Base-by-base conservation (phyloP, 208 protist genomes). In the Trypanosoma boissoni region DNA sequence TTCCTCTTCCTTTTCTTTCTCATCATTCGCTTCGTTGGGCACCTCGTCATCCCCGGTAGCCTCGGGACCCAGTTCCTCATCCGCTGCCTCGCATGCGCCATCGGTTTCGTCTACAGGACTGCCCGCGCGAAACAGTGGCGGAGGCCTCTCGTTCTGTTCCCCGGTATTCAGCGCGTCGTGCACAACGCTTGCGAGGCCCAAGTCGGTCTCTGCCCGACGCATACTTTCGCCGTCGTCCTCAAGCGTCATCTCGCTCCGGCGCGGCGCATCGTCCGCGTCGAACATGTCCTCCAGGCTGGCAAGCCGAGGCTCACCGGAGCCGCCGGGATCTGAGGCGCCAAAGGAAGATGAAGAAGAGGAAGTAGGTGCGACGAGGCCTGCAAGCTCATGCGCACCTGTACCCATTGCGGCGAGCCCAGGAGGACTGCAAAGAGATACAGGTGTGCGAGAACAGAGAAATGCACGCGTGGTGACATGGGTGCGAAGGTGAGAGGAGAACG, bases 271-370 rank as follows among this genome's bases (percentile, higher is more conserved):
- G 14, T 53, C 52, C 20, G 20, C 48, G 27, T 44, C 42, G 55
- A 68, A 68, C 62, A 68, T 68, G 23, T 68, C 62, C 45, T 68
- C 62, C 23, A 68, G 53, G 26, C 41, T 45, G 27, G 42, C 32
- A 12, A 55, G 43, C n/a, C n/a, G n/a, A n/a, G n/a, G n/a, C n/a
- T n/a, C n/a, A n/a, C n/a, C n/a, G n/a, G n/a, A n/a, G n/a, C n/a
- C n/a, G n/a, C n/a, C n/a, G n/a, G n/a, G n/a, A n/a, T n/a, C n/a
- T n/a, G n/a, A n/a, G n/a, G n/a, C n/a, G n/a, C n/a, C n/a, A n/a
- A n/a, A n/a, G n/a, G n/a, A n/a, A n/a, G n/a, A n/a, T n/a, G n/a
- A n/a, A n/a, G n/a, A n/a, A n/a, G n/a, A n/a, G n/a, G n/a, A n/a
- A n/a, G n/a, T n/a, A n/a, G n/a, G n/a, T n/a, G n/a, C n/a, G n/a